Evolutionary conservation across 768 basidiomycete genomes (phyloP).

Genomic region (Pleurotus giganteus): DNA sequence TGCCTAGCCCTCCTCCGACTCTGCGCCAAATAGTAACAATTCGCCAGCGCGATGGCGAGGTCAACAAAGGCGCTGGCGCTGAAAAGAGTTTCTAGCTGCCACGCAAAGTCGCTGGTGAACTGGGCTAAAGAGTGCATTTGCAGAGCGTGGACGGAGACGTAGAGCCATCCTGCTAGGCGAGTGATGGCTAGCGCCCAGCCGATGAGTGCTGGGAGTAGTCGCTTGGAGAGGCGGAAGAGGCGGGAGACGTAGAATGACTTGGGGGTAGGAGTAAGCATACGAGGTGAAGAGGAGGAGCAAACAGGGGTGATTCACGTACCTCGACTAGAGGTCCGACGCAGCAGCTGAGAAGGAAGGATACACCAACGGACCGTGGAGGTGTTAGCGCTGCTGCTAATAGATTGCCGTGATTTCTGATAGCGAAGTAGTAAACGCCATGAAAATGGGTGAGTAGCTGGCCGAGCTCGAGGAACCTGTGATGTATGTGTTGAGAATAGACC

Average conservation of each 20-base stretch:
- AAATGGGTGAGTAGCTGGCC: constrained; percentile 1
- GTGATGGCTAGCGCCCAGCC: neutral
- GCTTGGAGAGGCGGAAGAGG: neutral
- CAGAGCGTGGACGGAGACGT: neutral
- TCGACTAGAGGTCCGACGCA: constrained; percentile 5
- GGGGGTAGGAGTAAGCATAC: neutral
- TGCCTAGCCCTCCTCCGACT: neutral
- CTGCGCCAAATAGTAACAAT: neutral
- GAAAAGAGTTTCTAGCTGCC: neutral
- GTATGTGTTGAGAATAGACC: neutral
- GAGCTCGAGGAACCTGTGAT: constrained; percentile 4
- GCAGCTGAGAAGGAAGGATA: neutral
- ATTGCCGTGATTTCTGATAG: neutral
- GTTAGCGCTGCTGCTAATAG: neutral
- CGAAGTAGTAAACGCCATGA: constrained; percentile 6
- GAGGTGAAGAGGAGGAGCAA: neutral
- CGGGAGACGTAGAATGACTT: constrained; percentile 7
- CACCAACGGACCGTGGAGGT: neutral
- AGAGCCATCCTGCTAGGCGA: constrained; percentile 3
- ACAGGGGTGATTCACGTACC: neutral
- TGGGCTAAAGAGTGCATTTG: neutral
- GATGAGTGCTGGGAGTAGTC: neutral
- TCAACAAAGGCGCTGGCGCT: constrained; percentile 1
- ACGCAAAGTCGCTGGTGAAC: neutral
- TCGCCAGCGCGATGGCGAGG: neutral